These are phyloP conservation scores for Clohesyomyces aquaticus DNA, from an alignment of 495 filamentous ascomycete species.

Conservation along the genomic window DNA sequence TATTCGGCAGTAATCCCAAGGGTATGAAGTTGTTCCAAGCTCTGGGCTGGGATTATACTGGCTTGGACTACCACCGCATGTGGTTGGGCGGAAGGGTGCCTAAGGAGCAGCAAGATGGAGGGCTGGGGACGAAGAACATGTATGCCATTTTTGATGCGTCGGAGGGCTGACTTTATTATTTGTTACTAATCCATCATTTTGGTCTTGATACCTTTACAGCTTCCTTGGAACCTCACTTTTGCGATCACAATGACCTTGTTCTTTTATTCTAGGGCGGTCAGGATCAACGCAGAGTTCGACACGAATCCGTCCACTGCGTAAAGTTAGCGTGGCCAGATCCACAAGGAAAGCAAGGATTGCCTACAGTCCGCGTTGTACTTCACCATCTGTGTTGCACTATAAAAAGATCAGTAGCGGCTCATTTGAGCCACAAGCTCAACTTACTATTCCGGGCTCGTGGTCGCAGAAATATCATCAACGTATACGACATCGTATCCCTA, in stretches of 20 bases:
- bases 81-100: constrained; percentile 35
- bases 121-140: constrained; percentile 25
- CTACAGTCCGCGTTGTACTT: constrained; percentile 34
- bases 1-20: constrained; percentile 22
- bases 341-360: neutral
- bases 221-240: no score
- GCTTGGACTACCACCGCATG: constrained; percentile 37
- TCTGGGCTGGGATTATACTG: constrained; percentile 25
- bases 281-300: constrained; percentile 10
- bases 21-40: constrained; percentile 31
- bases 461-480: constrained; percentile 40
- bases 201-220: no score
- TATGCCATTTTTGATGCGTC: constrained; percentile 37
- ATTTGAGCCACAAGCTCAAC: neutral
- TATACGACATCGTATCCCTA: constrained; percentile 41
- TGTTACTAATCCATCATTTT: no score
- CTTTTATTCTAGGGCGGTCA: constrained; percentile 9
- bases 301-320: constrained; percentile 9
- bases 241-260: no score
- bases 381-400: constrained; percentile 40
- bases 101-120: constrained; percentile 25
- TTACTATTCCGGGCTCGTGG: constrained; percentile 36
- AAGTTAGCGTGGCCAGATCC: neutral
- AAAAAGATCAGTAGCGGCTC: neutral
- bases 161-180: constrained; percentile 22